These are phyloP conservation scores for Lasiodiplodia gonubiensis DNA, from an alignment of 2,329 filamentous ascomycete genomes.

Conservation along the genomic window DNA sequence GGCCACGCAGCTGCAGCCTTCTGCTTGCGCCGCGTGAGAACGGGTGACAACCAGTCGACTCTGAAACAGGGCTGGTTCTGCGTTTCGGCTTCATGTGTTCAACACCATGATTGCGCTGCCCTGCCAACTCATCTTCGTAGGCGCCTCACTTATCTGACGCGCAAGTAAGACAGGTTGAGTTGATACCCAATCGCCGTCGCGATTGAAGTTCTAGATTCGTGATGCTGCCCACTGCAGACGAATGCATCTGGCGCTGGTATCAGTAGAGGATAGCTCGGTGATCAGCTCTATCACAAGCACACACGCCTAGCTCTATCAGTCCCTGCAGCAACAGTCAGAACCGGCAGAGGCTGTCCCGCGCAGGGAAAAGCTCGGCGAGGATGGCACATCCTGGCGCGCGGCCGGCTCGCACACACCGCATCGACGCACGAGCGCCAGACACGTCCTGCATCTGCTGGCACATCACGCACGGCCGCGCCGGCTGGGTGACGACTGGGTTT, in stretches of 20 bases:
- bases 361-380: conserved; percentile 19
- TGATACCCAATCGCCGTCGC: conserved; percentile 11
- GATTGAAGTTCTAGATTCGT: not conserved
- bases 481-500: not conserved
- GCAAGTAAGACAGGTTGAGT: not conserved
- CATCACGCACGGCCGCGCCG: conserved; percentile 19
- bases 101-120: not conserved
- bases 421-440: conserved; percentile 26
- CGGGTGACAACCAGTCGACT: conserved; percentile 6
- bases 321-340: conserved; percentile 15
- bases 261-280: conserved; percentile 14
- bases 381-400: conserved; percentile 10
- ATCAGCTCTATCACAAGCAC: conserved; percentile 24
- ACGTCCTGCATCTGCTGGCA: conserved; percentile 26
- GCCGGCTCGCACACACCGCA: conserved; percentile 27
- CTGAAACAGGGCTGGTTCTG: conserved; percentile 10
- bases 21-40: not conserved
- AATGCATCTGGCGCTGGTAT: conserved; percentile 7
- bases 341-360: not conserved
- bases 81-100: conserved; percentile 7
- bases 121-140: conserved; percentile 9
- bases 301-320: conserved; percentile 11
- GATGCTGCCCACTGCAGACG: not conserved
- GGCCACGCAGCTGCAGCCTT: not conserved
- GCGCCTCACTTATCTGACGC: conserved; percentile 25